Conservation (phyloP, 2,329 filamentous ascomycete genomes). For the Colletotrichum costaricense region DNA sequence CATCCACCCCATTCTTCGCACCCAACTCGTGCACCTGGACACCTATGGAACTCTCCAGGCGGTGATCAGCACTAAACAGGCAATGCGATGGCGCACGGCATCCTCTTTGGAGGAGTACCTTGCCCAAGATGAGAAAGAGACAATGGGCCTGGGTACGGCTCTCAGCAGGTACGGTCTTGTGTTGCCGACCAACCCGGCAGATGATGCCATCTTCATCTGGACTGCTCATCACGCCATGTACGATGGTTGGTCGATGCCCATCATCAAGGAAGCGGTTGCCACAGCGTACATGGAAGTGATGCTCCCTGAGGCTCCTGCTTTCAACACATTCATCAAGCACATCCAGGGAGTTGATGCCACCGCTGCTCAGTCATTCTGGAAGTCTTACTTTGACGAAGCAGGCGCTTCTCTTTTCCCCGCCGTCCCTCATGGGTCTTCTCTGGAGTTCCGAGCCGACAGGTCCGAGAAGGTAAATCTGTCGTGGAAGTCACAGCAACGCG, state of each 20-base stretch:
- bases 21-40: not conserved
- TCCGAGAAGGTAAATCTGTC: not conserved
- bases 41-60: not conserved
- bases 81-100: conserved; percentile 40
- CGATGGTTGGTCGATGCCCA: conserved; percentile 35
- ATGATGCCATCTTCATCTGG: not conserved
- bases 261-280: not conserved
- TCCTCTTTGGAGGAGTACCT: not conserved
- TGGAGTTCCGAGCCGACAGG: not conserved
- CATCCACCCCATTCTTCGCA: not conserved
- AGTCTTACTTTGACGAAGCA: not conserved
- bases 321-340: conserved; percentile 4
- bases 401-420: not conserved
- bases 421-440: not conserved
- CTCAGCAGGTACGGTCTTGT: not conserved
- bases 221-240: conserved; percentile 36
- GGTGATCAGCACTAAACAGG: conserved; percentile 42
- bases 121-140: not conserved
- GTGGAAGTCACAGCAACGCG: not conserved
- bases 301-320: not conserved
- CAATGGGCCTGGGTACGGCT: not conserved
- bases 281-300: not conserved
- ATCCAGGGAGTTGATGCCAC: not conserved
- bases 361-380: not conserved
- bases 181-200: not conserved